phyloP scores from a whole-genome alignment of 352 stramenopile genomes.

The Phytophthora brassicae region DNA sequence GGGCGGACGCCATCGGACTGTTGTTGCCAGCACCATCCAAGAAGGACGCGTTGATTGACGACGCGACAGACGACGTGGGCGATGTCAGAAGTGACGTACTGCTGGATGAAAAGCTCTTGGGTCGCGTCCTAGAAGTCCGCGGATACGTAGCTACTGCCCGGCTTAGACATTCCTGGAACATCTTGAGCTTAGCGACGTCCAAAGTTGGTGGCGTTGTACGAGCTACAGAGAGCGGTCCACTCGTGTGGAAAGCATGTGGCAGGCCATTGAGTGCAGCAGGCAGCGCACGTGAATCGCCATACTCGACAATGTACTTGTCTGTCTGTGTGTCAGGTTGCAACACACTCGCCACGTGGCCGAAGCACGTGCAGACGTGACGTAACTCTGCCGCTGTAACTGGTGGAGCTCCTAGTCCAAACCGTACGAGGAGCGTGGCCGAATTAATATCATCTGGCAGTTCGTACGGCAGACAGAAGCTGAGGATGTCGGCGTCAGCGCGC shows the following conservation, averaged over 20 bases:
- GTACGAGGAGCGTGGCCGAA: slow-evolving; percentile 59
- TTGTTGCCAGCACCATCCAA: slow-evolving; percentile 40
- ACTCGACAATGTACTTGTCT: slow-evolving; percentile 71
- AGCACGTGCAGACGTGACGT: slow-evolving; percentile 64
- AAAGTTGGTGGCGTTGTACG: slow-evolving; percentile 55
- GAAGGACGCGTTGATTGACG: slow-evolving; percentile 60
- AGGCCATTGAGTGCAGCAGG: slow-evolving; percentile 44
- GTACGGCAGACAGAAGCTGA: slow-evolving; percentile 72
- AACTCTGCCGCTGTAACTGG: slow-evolving; percentile 43
- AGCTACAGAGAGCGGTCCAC: slow-evolving; percentile 44
- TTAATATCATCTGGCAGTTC: slow-evolving; percentile 66
- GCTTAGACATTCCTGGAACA: slow-evolving; percentile 59
- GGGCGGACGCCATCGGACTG: slow-evolving; percentile 28
- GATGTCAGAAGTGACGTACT: slow-evolving; percentile 63
- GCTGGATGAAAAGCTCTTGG: slow-evolving; percentile 70
- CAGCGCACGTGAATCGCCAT: slow-evolving; percentile 67
- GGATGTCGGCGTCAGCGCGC: slow-evolving; percentile 37
- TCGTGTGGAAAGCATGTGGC: slow-evolving; percentile 28
- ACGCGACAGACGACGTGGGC: slow-evolving; percentile 66
- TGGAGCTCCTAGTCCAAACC: slow-evolving; percentile 24
- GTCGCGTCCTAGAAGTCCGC: slow-evolving; percentile 24
- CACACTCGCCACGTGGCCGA: slow-evolving; percentile 76
- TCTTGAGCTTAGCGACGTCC: slow-evolving; percentile 63
- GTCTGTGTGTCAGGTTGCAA: slow-evolving; percentile 48
- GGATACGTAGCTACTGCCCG: slow-evolving; percentile 11